Percentiles rank a stretch among this genome's conserved stretches.
Evolutionary conservation across 257 asterid species (phyloP).

Genomic region (Schizonepeta tenuifolia): DNA sequence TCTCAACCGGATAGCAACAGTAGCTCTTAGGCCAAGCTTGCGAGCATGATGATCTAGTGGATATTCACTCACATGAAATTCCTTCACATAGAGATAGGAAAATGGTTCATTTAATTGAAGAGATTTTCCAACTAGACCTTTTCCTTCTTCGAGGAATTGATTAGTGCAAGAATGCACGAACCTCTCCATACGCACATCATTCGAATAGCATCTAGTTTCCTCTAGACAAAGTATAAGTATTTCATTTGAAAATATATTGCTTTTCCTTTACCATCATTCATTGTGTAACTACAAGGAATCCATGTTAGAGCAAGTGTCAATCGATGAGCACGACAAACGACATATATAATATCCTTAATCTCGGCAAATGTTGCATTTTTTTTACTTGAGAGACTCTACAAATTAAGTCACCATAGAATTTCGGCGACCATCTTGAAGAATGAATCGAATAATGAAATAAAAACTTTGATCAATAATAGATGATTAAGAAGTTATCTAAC

Average conservation of each 20-base stretch:
- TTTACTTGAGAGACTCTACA: slow-evolving; percentile 60
- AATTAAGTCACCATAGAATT: neutral
- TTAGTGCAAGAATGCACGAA: slow-evolving; percentile 64
- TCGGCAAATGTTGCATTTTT: slow-evolving; percentile 64
- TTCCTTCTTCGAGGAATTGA: slow-evolving; percentile 71
- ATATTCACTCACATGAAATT: slow-evolving; percentile 66
- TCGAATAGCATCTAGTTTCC: slow-evolving; percentile 54
- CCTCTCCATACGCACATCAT: slow-evolving; percentile 53
- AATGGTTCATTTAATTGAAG: slow-evolving; percentile 67
- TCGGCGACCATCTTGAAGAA: slow-evolving; percentile 3
- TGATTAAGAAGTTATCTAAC: slow-evolving; percentile 9
- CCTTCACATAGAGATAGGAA: slow-evolving; percentile 61
- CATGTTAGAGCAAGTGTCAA: slow-evolving; percentile 79
- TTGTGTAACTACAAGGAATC: slow-evolving; percentile 54
- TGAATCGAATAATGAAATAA: neutral
- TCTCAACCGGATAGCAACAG: slow-evolving; percentile 68
- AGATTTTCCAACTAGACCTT: slow-evolving; percentile 79
- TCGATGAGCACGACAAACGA: slow-evolving; percentile 63
- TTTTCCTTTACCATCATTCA: slow-evolving; percentile 3
- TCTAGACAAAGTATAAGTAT: slow-evolving; percentile 48
- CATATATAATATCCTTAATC: slow-evolving; percentile 57
- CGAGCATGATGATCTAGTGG: slow-evolving; percentile 91
- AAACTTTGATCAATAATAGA: neutral
- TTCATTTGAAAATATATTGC: too few species aligned
- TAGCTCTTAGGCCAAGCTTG: slow-evolving; percentile 63